phyloP scores from a whole-genome alignment of 2,329 filamentous ascomycete genomes.

The Beauveria scarabaeidicola region DNA sequence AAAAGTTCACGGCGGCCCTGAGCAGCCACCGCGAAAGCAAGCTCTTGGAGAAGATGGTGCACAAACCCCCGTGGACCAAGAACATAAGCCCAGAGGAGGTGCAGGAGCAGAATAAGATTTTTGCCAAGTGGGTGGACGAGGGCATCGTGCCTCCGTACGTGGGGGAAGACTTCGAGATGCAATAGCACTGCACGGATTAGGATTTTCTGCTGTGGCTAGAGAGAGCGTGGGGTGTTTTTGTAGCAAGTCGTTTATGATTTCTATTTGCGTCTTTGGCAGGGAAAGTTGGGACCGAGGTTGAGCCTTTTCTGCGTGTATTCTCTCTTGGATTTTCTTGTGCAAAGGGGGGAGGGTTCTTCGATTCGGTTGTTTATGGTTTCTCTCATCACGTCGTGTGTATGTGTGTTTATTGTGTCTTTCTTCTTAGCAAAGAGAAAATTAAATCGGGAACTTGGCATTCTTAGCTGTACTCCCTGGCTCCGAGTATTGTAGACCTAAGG shows the following conservation, averaged over 20 bases:
- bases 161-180: slow-evolving; percentile 26
- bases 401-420: not conserved
- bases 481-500: too few relatives aligned
- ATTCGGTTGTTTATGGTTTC: not conserved
- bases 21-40: slow-evolving; percentile 59
- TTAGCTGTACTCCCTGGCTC: not conserved
- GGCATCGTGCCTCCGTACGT: slow-evolving; percentile 31
- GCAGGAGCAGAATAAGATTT: slow-evolving; percentile 63
- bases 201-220: too few relatives aligned
- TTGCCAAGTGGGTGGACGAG: slow-evolving; percentile 44
- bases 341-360: not conserved
- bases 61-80: slow-evolving; percentile 72
- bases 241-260: slow-evolving; percentile 13
- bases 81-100: slow-evolving; percentile 70
- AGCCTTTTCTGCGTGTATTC: not conserved
- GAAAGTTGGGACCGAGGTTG: not conserved
- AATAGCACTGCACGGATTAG: slow-evolving; percentile 12
- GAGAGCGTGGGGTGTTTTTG: not conserved
- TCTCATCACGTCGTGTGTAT: not conserved
- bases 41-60: slow-evolving; percentile 71
- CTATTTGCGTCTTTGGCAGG: slow-evolving; percentile 1
- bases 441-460: not conserved
- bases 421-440: not conserved
- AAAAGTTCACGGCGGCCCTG: slow-evolving; percentile 43
- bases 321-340: slow-evolving; percentile 6